Evolutionary conservation across 768 basidiomycete species (phyloP).

Genomic region (Leccinum obscurum): DNA sequence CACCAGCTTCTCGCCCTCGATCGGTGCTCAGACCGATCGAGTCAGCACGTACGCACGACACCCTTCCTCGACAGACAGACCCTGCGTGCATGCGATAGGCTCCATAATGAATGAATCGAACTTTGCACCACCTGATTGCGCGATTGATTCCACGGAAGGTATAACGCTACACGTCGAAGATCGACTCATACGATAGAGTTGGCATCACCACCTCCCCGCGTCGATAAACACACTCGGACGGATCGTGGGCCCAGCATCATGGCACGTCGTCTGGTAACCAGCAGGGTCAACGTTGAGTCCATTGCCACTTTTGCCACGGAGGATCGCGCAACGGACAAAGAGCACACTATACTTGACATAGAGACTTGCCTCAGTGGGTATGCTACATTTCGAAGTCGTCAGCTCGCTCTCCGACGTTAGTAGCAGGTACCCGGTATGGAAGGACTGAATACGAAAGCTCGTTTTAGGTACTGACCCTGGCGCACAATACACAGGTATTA

Average conservation of each 20-base stretch:
- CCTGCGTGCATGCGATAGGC: not conserved
- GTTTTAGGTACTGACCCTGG: not conserved
- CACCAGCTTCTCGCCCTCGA: not conserved
- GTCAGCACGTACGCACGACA: not conserved
- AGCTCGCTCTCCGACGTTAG: not conserved
- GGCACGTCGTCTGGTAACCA: not conserved
- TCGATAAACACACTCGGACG: not conserved
- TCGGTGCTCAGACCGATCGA: not conserved
- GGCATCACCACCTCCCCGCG: not conserved
- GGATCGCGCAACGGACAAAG: not conserved
- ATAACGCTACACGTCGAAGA: not conserved
- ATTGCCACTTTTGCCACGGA: not conserved
- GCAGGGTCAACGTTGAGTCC: not conserved
- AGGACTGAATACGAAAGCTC: not conserved
- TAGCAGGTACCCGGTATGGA: not conserved
- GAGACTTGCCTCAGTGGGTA: not conserved
- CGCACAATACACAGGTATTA: not conserved
- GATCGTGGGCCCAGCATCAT: not conserved
- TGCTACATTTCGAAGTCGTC: not conserved
- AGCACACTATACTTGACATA: not conserved
- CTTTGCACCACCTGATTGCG: too few relatives aligned
- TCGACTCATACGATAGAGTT: not conserved
- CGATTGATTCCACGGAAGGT: too few relatives aligned
- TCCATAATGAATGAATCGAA: not conserved
- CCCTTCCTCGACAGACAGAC: too few relatives aligned